Base-by-base conservation (phyloP, 257 asterid species). In the Misopates orontium region DNA sequence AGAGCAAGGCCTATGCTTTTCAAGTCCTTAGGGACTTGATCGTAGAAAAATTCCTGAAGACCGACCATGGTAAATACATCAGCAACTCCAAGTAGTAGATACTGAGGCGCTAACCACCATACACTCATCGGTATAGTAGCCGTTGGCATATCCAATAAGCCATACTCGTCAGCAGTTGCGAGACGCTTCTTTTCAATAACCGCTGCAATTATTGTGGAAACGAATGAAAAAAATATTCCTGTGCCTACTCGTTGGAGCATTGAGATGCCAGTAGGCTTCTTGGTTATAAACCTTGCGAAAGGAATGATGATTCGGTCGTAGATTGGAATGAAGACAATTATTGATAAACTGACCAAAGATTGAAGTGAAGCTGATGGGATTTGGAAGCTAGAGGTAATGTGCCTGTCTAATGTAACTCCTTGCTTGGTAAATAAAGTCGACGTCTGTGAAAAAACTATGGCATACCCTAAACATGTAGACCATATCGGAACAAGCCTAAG, bases 21-120 rank as follows among this genome's bases (percentile, higher is more conserved):
- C 70, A 75, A 14, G 14, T 79, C 75, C 0, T 31, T 50, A 5
- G 81, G 74, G 12, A 75, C 74, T 10, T 69, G 77, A 39, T 79
- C 76, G 52, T 75, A 79, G 31, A 61, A 61, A 12, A 61, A 61
- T 44, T 61, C 66, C 42, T 61, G 66, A 48, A 61, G 66, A 15
- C 66, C 66, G n/a, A 61, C 54, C 36, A 61, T 19, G 3, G 66
- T 61, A 51, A 61, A 61, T 25, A 22, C 66, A 61, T 61, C 66
- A 61, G 66, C 49, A 61, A 61, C 42, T 22, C 66, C 66, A 19
- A 44, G 17, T 72, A 76, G 36, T 14, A 73, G 18, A 60, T 75
- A 61, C n/a, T 79, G 81, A 5, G 77, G 84, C 7, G 71, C 60
- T 44, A 79, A 18, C 84, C 81, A 79, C 71, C 76, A 79, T 24